phyloP scores from a whole-genome alignment of 495 filamentous ascomycete genomes.

The Daldinia concentrica region DNA sequence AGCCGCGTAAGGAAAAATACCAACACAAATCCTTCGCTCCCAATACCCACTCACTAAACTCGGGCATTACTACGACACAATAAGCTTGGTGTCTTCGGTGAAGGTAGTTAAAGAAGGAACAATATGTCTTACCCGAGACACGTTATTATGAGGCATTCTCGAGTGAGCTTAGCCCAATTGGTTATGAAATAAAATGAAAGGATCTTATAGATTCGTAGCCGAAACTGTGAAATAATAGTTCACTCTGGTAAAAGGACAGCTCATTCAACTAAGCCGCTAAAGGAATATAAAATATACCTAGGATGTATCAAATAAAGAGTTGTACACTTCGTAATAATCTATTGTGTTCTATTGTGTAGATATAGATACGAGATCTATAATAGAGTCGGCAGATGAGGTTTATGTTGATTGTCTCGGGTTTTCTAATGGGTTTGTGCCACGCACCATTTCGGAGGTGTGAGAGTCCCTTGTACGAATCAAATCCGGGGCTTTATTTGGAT shows the following conservation, averaged over 20 bases:
- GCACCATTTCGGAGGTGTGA: constrained; percentile 5
- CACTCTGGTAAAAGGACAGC: neutral
- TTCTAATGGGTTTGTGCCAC: constrained; percentile 17
- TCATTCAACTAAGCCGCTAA: neutral
- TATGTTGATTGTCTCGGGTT: constrained; percentile 8
- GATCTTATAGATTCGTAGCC: neutral
- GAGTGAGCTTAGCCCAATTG: neutral
- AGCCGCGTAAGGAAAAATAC: neutral
- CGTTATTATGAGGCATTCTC: neutral
- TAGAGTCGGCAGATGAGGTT: neutral
- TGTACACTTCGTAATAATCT: neutral
- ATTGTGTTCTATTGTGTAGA: neutral
- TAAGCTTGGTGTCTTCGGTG: neutral
- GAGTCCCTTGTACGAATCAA: constrained; percentile 4
- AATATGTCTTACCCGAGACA: neutral
- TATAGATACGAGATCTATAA: neutral
- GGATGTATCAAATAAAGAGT: neutral
- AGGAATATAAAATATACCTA: neutral
- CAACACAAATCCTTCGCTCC: neutral
- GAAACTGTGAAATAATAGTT: neutral
- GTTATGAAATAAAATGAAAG: neutral
- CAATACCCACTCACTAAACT: neutral
- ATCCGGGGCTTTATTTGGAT: constrained; percentile 5
- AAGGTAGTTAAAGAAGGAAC: neutral
- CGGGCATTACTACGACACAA: neutral